Evolutionary conservation across 768 basidiomycete genomes (phyloP).

Genomic region (Inosperma sp.): DNA sequence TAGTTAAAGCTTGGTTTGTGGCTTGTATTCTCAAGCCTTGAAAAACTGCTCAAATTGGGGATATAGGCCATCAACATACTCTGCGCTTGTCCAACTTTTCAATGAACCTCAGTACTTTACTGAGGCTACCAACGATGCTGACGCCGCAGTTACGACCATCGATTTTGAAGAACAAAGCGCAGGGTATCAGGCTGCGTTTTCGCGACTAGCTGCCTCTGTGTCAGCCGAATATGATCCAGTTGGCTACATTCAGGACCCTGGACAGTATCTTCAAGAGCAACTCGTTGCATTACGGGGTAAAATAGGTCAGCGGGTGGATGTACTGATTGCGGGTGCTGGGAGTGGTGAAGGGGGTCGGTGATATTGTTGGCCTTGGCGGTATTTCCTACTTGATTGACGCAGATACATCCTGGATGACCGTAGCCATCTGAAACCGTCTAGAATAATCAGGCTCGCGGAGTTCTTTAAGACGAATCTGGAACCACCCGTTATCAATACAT

Average conservation of each 20-base stretch:
- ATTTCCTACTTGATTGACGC: too few relatives aligned
- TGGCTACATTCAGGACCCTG: constrained; percentile 53
- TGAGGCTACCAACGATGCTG: constrained; percentile 39
- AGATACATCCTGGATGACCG: too few relatives aligned
- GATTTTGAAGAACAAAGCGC: constrained; percentile 88
- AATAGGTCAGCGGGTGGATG: constrained; percentile 35
- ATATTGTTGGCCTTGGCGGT: too few relatives aligned
- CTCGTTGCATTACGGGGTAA: constrained; percentile 35
- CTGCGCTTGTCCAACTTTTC: constrained; percentile 71
- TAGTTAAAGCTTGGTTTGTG: constrained; percentile 71
- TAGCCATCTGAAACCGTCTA: too few relatives aligned
- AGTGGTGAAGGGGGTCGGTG: constrained; percentile 6
- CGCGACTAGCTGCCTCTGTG: constrained; percentile 82
- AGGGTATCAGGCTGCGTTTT: constrained; percentile 94
- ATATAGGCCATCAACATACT: constrained; percentile 63
- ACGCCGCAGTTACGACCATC: constrained; percentile 63
- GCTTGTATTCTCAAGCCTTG: constrained; percentile 33
- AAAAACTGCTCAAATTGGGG: not conserved
- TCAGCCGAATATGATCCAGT: constrained; percentile 54
- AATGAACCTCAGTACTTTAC: constrained; percentile 70
- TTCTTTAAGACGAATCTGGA: too few relatives aligned
- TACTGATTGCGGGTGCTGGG: constrained; percentile 32
- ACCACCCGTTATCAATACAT: too few relatives aligned
- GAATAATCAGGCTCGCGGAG: too few relatives aligned
- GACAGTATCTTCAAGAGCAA: constrained; percentile 48